Evolutionary conservation across 768 basidiomycete species (phyloP).

Genomic region (Auricularia sp.): DNA sequence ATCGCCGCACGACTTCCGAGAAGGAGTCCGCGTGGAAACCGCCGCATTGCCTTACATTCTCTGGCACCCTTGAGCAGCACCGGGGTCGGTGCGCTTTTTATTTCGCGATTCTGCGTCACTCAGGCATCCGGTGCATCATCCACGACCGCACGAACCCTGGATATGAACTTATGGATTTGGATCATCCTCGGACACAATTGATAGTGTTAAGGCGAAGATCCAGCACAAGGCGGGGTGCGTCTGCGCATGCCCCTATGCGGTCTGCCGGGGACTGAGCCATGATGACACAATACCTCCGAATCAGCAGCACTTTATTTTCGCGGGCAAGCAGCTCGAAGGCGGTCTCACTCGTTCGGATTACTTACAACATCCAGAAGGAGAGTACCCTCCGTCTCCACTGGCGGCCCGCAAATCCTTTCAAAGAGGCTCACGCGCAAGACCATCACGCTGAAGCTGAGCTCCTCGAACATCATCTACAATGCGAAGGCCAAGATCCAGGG

Average conservation of each 20-base stretch:
- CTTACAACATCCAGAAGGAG: constrained; percentile 30
- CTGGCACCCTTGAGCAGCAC: no score
- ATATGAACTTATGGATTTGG: no score
- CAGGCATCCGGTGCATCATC: no score
- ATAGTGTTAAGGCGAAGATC: constrained; percentile 20
- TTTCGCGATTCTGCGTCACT: no score
- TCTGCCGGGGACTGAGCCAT: no score
- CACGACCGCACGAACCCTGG: no score
- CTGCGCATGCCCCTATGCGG: no score
- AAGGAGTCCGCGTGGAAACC: no score
- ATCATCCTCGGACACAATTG: constrained; percentile 25
- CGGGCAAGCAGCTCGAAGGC: constrained; percentile 36
- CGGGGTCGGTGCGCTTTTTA: no score
- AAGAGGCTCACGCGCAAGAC: constrained; percentile 14
- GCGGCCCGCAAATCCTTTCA: constrained; percentile 17
- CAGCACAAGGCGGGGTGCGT: constrained; percentile 9
- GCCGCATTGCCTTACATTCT: no score
- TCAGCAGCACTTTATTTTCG: constrained; percentile 32
- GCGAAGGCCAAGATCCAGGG: constrained; percentile 20
- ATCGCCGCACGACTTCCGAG: no score
- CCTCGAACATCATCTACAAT: constrained; percentile 7
- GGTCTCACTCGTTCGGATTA: constrained; percentile 34
- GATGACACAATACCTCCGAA: no score
- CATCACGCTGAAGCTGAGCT: constrained; percentile 13
- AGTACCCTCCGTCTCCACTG: constrained; percentile 20